Evolutionary conservation across 2,329 filamentous ascomycete species (phyloP).

Genomic region (Cladosporium sp.): DNA sequence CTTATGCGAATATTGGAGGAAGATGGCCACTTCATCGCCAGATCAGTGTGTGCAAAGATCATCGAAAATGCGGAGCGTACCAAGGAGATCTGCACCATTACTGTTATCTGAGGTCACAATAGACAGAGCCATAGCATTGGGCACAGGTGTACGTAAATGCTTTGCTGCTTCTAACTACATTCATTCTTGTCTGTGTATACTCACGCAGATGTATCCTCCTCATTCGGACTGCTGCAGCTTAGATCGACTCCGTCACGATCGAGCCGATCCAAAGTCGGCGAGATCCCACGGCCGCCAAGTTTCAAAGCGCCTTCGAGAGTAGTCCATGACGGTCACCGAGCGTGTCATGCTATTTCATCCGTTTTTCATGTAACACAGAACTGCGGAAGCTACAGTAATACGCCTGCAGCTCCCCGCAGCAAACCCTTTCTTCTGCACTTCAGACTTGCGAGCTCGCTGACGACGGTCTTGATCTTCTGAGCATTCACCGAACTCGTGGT

Average conservation of each 20-base stretch:
- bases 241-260: not conserved
- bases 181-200: too few relatives aligned
- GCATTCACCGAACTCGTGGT: not conserved
- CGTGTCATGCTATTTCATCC: not conserved
- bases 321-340: not conserved
- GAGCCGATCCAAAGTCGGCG: too few relatives aligned
- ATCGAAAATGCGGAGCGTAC: not conserved
- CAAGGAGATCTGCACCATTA: not conserved
- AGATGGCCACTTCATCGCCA: not conserved
- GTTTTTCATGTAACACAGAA: not conserved
- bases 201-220: not conserved
- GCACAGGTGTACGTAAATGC: not conserved
- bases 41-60: not conserved
- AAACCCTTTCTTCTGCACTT: not conserved
- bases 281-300: too few relatives aligned
- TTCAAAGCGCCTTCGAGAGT: not conserved
- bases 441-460: too few relatives aligned
- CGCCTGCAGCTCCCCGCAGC: not conserved
- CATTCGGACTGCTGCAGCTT: too few relatives aligned
- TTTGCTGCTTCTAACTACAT: too few relatives aligned
- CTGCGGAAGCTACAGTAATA: not conserved
- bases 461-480: not conserved
- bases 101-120: not conserved
- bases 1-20: not conserved
- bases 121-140: not conserved